These are phyloP conservation scores for Scenedesmus sp. DNA, from an alignment of 163 green algal genomes.

Conservation along the genomic window DNA sequence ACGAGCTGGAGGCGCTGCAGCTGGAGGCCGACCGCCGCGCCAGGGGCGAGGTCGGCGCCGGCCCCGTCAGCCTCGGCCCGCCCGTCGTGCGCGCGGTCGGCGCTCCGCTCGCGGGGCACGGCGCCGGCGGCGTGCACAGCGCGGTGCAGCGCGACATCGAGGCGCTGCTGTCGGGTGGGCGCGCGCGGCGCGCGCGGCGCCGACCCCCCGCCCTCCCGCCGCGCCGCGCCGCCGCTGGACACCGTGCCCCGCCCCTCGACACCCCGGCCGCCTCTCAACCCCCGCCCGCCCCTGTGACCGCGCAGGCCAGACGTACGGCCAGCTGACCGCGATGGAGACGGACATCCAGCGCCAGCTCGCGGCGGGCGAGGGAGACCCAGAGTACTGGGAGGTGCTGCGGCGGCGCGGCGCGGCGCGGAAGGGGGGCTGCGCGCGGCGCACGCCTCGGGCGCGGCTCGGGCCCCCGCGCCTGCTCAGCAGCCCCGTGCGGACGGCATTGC, in stretches of 20 bases:
- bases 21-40: conserved; percentile 54
- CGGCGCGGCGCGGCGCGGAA: too few species aligned
- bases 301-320: conserved; percentile 77
- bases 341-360: conserved; percentile 76
- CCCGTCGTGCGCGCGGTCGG: neutral
- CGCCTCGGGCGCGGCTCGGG: too few species aligned
- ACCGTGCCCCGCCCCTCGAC: too few species aligned
- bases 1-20: conserved; percentile 65
- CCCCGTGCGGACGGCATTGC: too few species aligned
- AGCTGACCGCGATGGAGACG: conserved; percentile 81
- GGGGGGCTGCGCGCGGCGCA: too few species aligned
- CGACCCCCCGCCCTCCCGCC: too few species aligned
- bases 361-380: conserved; percentile 80
- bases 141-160: conserved; percentile 74
- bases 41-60: conserved; percentile 2
- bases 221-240: too few species aligned
- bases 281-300: too few species aligned
- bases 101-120: neutral
- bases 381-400: conserved; percentile 86
- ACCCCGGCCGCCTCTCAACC: too few species aligned
- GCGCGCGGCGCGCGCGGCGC: neutral
- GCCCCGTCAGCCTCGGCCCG: neutral
- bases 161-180: conserved; percentile 72
- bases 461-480: too few species aligned
- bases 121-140: conserved; percentile 55